Base-by-base conservation (phyloP, 176 grass and related monocot genomes). In the Pharus latifolius region DNA sequence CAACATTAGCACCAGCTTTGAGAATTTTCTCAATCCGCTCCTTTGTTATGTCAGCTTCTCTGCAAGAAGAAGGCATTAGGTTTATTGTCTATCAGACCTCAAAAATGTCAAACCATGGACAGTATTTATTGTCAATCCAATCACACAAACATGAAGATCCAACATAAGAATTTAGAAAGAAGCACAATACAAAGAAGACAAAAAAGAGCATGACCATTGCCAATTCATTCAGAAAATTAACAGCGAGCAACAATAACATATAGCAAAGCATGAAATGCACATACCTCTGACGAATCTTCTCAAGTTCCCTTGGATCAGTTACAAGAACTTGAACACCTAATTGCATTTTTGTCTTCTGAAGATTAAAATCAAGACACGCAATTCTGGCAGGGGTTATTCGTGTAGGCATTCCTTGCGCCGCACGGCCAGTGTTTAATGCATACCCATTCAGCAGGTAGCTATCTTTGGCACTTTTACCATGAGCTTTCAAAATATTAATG, bases 291-390 rank as follows among this genome's bases (percentile, higher is more conserved):
- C 85, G 85, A 53, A 96, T 96, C 65, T 89, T 96, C 69, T 92
- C 92, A 10, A 92, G 92, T 56, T 96, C 92, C 24, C 92, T 96
- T 67, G 92, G 85, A 71, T 92, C 92, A 63, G 68, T 84, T 75
- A 96, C 88, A 9, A 96, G 69, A 37, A 96, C 92, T 79, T 92
- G 92, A 78, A 96, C 77, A 51, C 92, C 92, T 74, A 96, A 72
- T 60, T 96, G 88, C 92, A 96, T 89, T 59, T 96, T 96, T 80
- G 85, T 96, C 72, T 96, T 96, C 58, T 91, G 88, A 67, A 96
- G 92, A 49, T 96, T 96, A 72, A 96, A 96, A 63, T 92, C 92
- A 56, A 96, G 76, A 70, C 92, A 96, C 19, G 77, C 92, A 86
- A 96, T 92, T 75, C 67, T 92, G n/a, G 88, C 92, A 30, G 83